Evolutionary conservation across 805 yeast genomes (phyloP).

Genomic region (Sugiyamaella boreocaroliniensis): DNA sequence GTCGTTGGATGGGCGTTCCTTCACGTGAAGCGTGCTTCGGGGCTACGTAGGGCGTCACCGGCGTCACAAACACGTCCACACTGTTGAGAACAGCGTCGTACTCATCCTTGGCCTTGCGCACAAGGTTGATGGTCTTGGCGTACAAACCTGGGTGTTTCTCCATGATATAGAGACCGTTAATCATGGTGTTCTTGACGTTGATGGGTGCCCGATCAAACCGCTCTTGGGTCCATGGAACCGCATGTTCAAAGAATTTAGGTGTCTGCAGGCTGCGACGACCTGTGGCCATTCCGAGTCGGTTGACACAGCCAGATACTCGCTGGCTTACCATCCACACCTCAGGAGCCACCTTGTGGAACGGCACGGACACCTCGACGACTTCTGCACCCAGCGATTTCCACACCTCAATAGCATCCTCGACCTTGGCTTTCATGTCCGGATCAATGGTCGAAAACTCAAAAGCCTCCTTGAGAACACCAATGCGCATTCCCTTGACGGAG

Average conservation of each 20-base stretch:
- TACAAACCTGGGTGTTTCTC: conserved; percentile 33
- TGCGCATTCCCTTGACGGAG: conserved; percentile 27
- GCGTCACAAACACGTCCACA: conserved; percentile 33
- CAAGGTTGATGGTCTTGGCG: conserved; percentile 31
- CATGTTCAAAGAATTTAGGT: conserved; percentile 3
- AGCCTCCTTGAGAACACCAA: conserved; percentile 33
- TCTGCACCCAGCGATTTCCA: conserved; percentile 31
- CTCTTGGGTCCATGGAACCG: conserved; percentile 9
- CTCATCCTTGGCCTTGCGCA: conserved; percentile 30
- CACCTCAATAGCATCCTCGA: conserved; percentile 28
- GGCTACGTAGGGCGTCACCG: conserved; percentile 16
- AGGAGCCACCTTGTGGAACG: conserved; percentile 34
- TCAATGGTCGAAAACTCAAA: conserved; percentile 33
- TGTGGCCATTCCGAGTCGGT: conserved; percentile 11
- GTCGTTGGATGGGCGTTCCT: conserved; percentile 7
- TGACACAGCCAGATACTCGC: conserved; percentile 10
- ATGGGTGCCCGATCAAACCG: conserved; percentile 6
- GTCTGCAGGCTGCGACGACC: conserved; percentile 8
- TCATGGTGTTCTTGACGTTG: conserved; percentile 11
- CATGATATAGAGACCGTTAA: conserved; percentile 30
- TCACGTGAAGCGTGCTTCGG: conserved; percentile 8
- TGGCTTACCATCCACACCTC: conserved; percentile 34
- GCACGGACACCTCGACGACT: conserved; percentile 33
- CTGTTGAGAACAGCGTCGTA: conserved; percentile 29
- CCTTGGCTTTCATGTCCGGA: conserved; percentile 25